These are phyloP conservation scores for Paraleonurus japonicus DNA, from an alignment of 257 asterid genomes.

Conservation along the genomic window DNA sequence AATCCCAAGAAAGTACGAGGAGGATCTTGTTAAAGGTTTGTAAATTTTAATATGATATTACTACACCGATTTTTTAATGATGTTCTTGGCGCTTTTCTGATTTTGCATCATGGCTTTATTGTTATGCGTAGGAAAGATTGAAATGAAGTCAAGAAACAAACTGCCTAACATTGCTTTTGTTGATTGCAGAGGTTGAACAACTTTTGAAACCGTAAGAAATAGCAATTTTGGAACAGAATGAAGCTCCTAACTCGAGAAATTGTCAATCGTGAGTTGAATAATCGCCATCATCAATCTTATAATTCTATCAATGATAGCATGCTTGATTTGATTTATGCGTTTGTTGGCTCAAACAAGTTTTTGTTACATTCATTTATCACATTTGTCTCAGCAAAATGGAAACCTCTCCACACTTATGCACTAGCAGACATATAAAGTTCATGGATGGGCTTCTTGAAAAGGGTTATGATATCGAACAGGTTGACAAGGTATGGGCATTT, in stretches of 20 bases:
- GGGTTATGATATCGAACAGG: slow-evolving; percentile 49
- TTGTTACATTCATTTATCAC: neutral
- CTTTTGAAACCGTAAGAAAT: slow-evolving; percentile 73
- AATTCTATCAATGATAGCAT: neutral
- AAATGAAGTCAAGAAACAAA: no score
- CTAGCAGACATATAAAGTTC: slow-evolving; percentile 73
- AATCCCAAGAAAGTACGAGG: slow-evolving; percentile 49
- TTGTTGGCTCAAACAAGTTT: neutral
- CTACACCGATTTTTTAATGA: neutral
- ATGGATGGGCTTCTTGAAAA: slow-evolving; percentile 70
- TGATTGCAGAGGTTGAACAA: slow-evolving; percentile 71
- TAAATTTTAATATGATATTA: neutral
- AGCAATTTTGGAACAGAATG: slow-evolving; percentile 61
- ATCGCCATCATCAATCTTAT: neutral
- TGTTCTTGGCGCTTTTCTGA: neutral
- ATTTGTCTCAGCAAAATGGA: slow-evolving; percentile 57
- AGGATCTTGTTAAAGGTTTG: slow-evolving; percentile 57
- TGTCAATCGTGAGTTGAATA: slow-evolving; percentile 62
- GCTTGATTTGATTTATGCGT: neutral
- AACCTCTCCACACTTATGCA: slow-evolving; percentile 77
- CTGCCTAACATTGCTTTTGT: neutral
- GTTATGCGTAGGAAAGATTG: no score
- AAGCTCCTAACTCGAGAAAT: slow-evolving; percentile 48
- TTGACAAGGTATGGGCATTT: slow-evolving; percentile 53
- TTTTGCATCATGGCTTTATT: neutral